A percentile compares a stretch with the other conserved stretches of the same genome.
Evolutionary conservation across 108 stramenopile species (phyloP).

Genomic region (Cyclotella atomus): DNA sequence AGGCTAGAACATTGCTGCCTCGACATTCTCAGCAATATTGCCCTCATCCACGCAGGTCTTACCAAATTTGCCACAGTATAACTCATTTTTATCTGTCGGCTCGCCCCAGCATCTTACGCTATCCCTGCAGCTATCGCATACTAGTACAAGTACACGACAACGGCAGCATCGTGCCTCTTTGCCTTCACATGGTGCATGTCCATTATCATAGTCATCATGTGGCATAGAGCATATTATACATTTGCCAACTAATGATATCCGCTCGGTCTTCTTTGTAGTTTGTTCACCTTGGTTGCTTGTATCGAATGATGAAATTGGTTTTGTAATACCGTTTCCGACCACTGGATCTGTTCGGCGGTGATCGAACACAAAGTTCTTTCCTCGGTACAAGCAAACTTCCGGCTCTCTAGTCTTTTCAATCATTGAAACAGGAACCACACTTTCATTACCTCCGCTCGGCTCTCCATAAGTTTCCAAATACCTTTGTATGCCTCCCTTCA

Average conservation of each 20-base stretch:
- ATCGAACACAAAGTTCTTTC: constrained; percentile 93
- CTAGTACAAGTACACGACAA: constrained; percentile 81
- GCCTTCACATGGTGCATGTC: constrained; percentile 72
- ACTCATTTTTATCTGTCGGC: constrained; percentile 19
- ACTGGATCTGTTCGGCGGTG: constrained; percentile 63
- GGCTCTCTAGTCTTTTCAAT: constrained; percentile 10
- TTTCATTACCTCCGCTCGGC: not conserved
- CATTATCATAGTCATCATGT: constrained; percentile 91
- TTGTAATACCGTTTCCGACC: constrained; percentile 49
- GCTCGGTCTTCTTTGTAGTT: not conserved
- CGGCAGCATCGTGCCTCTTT: constrained; percentile 82
- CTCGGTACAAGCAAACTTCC: constrained; percentile 57
- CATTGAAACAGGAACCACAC: too few relatives aligned
- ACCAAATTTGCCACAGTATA: constrained; percentile 67
- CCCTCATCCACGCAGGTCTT: constrained; percentile 72
- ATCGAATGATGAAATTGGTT: not conserved
- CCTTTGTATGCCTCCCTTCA: constrained; percentile 83
- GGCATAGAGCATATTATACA: constrained; percentile 68
- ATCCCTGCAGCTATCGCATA: constrained; percentile 71
- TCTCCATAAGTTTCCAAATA: constrained; percentile 61
- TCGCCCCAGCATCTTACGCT: constrained; percentile 67
- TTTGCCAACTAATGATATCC: constrained; percentile 49
- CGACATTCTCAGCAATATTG: constrained; percentile 53
- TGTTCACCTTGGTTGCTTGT: constrained; percentile 20
- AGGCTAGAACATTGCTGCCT: constrained; percentile 29